These are phyloP conservation scores for Phallus indusiatus DNA, from an alignment of 768 basidiomycete genomes.

Conservation along the genomic window DNA sequence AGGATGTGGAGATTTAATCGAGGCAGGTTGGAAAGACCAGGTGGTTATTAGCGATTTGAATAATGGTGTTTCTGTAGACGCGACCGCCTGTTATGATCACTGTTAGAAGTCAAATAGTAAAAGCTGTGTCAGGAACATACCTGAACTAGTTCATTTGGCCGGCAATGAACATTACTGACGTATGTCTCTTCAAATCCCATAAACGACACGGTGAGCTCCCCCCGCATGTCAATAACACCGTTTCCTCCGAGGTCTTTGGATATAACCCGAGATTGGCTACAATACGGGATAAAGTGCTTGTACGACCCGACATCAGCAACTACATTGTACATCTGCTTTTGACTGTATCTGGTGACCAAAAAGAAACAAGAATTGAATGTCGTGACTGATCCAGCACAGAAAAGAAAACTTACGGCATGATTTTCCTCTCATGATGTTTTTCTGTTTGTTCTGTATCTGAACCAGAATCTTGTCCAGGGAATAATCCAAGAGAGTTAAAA, in stretches of 20 bases:
- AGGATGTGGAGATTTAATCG: conserved; percentile 32
- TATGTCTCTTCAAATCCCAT: conserved; percentile 83
- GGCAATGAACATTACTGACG: conserved; percentile 72
- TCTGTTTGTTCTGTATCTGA: conserved; percentile 25
- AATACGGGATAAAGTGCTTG: conserved; percentile 82
- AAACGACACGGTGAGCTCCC: conserved; percentile 84
- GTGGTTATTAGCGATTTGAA: conserved; percentile 63
- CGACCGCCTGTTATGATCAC: conserved; percentile 45
- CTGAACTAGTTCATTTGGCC: conserved; percentile 69
- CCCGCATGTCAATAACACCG: conserved; percentile 49
- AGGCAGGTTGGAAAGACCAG: conserved; percentile 65
- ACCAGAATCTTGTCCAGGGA: background rate
- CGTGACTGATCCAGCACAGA: background rate
- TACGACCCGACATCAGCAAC: conserved; percentile 88
- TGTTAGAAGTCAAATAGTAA: background rate
- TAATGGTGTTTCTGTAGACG: conserved; percentile 59
- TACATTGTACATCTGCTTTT: conserved; percentile 69
- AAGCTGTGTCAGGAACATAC: conserved; percentile 29
- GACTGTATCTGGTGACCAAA: conserved; percentile 51
- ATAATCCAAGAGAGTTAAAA: background rate
- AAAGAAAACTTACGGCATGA: conserved; percentile 64
- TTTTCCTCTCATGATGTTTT: conserved; percentile 72
- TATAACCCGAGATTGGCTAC: conserved; percentile 63
- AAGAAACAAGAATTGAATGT: conserved; percentile 9
- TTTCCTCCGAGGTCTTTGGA: conserved; percentile 20